Evolutionary conservation across 352 stramenopile genomes (phyloP).

Genomic region (Elongisporangium anandrum): DNA sequence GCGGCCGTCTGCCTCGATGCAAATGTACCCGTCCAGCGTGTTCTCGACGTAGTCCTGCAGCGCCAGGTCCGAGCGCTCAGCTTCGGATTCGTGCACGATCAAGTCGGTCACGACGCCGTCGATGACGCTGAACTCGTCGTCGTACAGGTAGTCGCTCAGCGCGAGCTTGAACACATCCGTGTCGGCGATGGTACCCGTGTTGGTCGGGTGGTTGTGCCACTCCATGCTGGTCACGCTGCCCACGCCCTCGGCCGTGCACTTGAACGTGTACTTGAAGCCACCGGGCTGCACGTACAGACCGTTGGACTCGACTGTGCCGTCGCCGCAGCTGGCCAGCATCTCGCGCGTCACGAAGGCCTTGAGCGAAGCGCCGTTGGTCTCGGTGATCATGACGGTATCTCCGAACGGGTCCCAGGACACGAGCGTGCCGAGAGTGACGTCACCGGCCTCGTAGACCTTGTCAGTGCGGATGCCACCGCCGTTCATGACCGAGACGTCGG

Average conservation of each 20-base stretch:
- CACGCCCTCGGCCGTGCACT: conserved; percentile 30
- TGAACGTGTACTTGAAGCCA: conserved; percentile 68
- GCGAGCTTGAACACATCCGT: conserved; percentile 53
- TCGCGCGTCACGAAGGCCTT: conserved; percentile 56
- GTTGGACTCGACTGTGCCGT: conserved; percentile 40
- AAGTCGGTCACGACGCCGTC: conserved; percentile 26
- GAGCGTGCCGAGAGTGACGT: conserved; percentile 51
- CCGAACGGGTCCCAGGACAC: conserved; percentile 66
- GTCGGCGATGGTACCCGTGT: conserved; percentile 39
- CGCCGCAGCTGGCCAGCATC: conserved; percentile 45
- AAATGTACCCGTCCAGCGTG: conserved; percentile 14
- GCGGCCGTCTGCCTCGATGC: conserved; percentile 13
- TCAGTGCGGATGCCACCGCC: conserved; percentile 64
- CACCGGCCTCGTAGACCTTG: conserved; percentile 41
- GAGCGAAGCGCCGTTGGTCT: conserved; percentile 50
- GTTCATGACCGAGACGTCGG: conserved; percentile 59
- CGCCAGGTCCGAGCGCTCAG: conserved; percentile 37
- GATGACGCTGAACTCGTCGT: conserved; percentile 38
- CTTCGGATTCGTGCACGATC: conserved; percentile 39
- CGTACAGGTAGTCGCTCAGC: conserved; percentile 58
- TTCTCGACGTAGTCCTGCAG: conserved; percentile 40
- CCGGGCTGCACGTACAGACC: conserved; percentile 62
- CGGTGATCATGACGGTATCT: conserved; percentile 54
- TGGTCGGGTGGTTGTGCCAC: conserved; percentile 58
- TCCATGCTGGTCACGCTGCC: conserved; percentile 41